Evolutionary conservation across 2,329 filamentous ascomycete genomes (phyloP).

Genomic region (Trichoderma atrobrunneum): DNA sequence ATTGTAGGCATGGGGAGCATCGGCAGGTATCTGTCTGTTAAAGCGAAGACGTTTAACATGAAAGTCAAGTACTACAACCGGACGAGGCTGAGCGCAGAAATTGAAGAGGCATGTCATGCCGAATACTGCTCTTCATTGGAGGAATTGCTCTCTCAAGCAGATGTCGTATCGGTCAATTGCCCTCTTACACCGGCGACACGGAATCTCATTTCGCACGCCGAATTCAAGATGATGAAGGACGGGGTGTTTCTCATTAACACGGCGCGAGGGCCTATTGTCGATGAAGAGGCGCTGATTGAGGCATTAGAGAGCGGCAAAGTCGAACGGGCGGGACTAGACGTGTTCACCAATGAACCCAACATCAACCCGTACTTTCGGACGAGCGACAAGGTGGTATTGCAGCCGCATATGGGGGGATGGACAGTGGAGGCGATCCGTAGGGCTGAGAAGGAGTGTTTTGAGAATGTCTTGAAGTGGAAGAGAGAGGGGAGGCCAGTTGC

Average conservation of each 20-base stretch:
- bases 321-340: constrained; percentile 47
- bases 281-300: constrained; percentile 46
- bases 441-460: constrained; percentile 45
- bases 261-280: constrained; percentile 47
- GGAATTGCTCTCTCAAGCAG: constrained; percentile 39
- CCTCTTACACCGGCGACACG: constrained; percentile 42
- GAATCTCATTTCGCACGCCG: constrained; percentile 36
- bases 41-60: constrained; percentile 43
- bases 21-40: constrained; percentile 42
- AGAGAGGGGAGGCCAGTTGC: constrained; percentile 37
- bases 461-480: constrained; percentile 43
- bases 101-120: constrained; percentile 36
- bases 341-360: constrained; percentile 44
- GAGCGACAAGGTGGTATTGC: constrained; percentile 41
- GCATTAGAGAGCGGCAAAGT: constrained; percentile 48
- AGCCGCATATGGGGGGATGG: constrained; percentile 45
- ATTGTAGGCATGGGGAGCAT: constrained; percentile 50
- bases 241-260: constrained; percentile 50
- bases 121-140: constrained; percentile 38
- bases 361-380: constrained; percentile 40
- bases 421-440: constrained; percentile 44
- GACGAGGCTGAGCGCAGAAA: constrained; percentile 30
- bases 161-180: constrained; percentile 41
- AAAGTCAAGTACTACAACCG: constrained; percentile 45
- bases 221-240: constrained; percentile 47